Evolutionary conservation across 2,329 filamentous ascomycete genomes (phyloP).

Genomic region (Venturia asperata): DNA sequence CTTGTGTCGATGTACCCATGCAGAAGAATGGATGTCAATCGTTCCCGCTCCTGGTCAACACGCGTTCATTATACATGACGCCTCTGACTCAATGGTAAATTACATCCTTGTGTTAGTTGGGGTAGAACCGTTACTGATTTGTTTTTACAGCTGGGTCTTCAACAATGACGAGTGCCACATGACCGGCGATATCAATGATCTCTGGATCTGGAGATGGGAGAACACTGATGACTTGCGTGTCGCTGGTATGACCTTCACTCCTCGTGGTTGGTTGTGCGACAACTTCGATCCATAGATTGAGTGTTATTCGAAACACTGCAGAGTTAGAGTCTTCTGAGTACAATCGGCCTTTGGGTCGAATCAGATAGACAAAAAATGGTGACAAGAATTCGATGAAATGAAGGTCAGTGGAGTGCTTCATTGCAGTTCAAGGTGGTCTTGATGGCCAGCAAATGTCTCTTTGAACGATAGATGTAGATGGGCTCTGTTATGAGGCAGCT

Average conservation of each 20-base stretch:
- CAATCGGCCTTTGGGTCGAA: background rate
- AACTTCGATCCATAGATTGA: background rate
- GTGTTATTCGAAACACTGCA: background rate
- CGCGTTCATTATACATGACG: background rate
- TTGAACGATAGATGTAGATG: background rate
- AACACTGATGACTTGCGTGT: background rate
- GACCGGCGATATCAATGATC: background rate
- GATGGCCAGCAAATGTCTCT: background rate
- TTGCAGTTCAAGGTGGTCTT: background rate
- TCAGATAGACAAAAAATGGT: background rate
- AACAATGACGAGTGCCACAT: slow-evolving; percentile 7
- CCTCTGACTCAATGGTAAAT: background rate
- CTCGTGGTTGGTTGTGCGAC: slow-evolving; percentile 2
- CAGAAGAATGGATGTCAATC: background rate
- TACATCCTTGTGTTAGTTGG: too few relatives aligned
- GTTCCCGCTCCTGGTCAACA: background rate
- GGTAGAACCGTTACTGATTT: background rate
- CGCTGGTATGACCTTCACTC: background rate
- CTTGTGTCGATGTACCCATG: background rate
- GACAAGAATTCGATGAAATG: background rate
- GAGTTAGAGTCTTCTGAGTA: background rate
- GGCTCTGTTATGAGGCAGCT: background rate
- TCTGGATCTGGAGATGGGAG: background rate
- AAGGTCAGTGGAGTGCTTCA: background rate
- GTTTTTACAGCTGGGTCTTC: background rate